Evolutionary conservation across 164 flowering plant genomes (phyloP), one percentile per base, ranked within the genome.

Genomic region (Magnolia sinica): DNA sequence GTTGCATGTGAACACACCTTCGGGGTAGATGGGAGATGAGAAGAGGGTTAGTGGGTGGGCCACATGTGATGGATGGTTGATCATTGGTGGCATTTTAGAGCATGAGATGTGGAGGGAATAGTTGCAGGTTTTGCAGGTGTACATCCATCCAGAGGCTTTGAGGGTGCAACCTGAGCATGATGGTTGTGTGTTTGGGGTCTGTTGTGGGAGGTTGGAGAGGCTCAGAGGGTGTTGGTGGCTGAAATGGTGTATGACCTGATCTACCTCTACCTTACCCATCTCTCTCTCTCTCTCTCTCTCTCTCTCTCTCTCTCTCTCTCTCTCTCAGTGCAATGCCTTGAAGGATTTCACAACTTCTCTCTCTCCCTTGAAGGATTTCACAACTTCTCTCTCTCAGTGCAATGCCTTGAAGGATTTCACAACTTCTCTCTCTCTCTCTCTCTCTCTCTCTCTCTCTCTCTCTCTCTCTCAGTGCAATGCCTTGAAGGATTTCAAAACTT

Each of bases 1-100:
- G 58, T 85, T 84, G 69, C 89, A 86, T 37, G 51, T 59, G 76
- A 82, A 86, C 58, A 73, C 13, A 68, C 89, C 86, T 1, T 76
- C 80, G 0, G 84, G 83, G 82, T 85, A 85, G 3, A 70, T 58
- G 13, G 89, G 84, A 14, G 14, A 58, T 9, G 85, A 79, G 16
- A 79, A 78, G 69, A 85, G 84, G 6, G 73, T 1, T 9, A 86
- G 82, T 29, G 73, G 52, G 58, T 87, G 87, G 51, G 67, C 13
- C 13, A 74, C 81, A 72, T 86, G 74, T 70, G 74, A 76, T 0
- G 86, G 85, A 80, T 85, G 88, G 24, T 31, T 75, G 55, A 82
- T 75, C 70, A 31, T 23, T 11, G 55, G 68, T 2, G 82, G 76
- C 52, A 76, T 29, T 19, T 77, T 27, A 11, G 76, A 50, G 76